Evolutionary conservation across 495 filamentous ascomycete genomes (phyloP).

Genomic region (Neurospora tetrasperma): DNA sequence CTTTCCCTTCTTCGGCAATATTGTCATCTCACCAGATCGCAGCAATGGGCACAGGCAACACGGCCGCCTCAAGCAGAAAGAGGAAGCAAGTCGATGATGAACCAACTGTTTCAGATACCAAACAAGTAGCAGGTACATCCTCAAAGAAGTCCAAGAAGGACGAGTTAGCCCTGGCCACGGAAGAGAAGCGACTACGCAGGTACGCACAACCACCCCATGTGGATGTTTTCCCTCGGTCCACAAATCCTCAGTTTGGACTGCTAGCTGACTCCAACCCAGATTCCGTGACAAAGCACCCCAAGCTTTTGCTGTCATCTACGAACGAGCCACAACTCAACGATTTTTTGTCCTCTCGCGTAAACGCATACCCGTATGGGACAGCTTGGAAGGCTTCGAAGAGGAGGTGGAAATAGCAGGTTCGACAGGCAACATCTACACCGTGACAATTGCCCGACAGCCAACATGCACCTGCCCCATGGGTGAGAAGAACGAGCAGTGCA

Average conservation of each 20-base stretch:
- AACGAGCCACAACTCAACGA: slow-evolving; percentile 30
- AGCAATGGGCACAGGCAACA: not conserved
- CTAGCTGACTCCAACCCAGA: slow-evolving; percentile 9
- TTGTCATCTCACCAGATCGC: not conserved
- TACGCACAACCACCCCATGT: not conserved
- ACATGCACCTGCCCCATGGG: slow-evolving; percentile 60
- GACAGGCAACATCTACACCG: slow-evolving; percentile 66
- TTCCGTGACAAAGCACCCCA: slow-evolving; percentile 26
- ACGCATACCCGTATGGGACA: slow-evolving; percentile 15
- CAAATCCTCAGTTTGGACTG: not conserved
- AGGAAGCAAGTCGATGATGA: slow-evolving; percentile 2
- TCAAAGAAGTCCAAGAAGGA: slow-evolving; percentile 3
- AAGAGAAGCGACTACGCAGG: slow-evolving; percentile 17
- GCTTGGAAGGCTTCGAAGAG: slow-evolving; percentile 18
- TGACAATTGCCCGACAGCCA: slow-evolving; percentile 41
- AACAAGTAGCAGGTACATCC: not conserved
- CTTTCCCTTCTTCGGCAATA: not conserved
- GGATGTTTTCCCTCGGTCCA: not conserved
- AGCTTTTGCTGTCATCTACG: slow-evolving; percentile 27
- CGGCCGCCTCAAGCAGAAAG: slow-evolving; percentile 4
- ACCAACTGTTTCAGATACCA: not conserved
- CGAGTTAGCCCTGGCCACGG: not conserved
- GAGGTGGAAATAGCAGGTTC: slow-evolving; percentile 60
- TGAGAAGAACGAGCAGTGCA: slow-evolving; percentile 59
- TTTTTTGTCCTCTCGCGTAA: slow-evolving; percentile 33